phyloP scores from a whole-genome alignment of 2,329 filamentous ascomycete genomes.

The Herpotrichia juniperi region DNA sequence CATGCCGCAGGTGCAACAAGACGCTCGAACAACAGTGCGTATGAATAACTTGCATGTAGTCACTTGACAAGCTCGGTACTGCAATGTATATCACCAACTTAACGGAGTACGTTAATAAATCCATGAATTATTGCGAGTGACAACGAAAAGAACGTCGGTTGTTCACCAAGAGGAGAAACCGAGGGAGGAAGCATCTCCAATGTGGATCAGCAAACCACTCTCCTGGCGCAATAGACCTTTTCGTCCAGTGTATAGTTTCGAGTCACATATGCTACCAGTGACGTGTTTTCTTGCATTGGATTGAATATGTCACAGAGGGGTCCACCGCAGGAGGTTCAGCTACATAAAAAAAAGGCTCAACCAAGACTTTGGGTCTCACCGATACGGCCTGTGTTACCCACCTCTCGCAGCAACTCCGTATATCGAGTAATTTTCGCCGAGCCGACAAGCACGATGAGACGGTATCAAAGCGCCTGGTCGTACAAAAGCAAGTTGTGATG shows the following conservation, averaged over 20 bases:
- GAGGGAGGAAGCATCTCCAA: neutral
- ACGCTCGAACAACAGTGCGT: too few relatives aligned
- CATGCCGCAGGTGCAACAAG: too few relatives aligned
- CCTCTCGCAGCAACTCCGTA: neutral
- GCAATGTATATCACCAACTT: too few relatives aligned
- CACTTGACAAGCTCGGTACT: too few relatives aligned
- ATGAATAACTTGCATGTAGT: too few relatives aligned
- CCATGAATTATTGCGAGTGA: too few relatives aligned
- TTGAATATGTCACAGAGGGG: neutral
- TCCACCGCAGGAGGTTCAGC: neutral
- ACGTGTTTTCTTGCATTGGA: neutral
- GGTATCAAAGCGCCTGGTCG: neutral
- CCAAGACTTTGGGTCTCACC: neutral
- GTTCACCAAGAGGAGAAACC: neutral
- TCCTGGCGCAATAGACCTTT: neutral
- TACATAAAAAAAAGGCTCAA: neutral
- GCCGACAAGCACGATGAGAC: neutral
- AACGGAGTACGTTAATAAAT: too few relatives aligned
- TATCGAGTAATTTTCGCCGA: neutral
- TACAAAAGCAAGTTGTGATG: neutral
- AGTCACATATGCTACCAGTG: neutral
- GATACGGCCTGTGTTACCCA: neutral
- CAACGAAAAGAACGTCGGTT: too few relatives aligned
- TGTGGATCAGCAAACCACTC: neutral
- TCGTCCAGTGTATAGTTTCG: neutral